Base-by-base conservation (phyloP, 306 rosid genomes). In the Gynostemma pentaphyllum region DNA sequence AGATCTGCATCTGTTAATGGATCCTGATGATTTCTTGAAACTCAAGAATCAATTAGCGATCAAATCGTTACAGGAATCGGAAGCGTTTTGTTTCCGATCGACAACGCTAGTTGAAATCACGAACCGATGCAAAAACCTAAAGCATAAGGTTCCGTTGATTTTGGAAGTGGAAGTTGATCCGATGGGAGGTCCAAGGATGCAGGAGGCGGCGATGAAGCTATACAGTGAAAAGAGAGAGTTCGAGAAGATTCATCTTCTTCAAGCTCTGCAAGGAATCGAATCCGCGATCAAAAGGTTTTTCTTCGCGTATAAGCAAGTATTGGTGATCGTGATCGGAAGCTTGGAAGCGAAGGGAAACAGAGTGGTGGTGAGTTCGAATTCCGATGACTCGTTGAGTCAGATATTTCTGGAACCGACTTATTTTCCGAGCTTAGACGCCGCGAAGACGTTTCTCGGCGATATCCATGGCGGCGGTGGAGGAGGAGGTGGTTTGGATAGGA, bases 341-440 rank as follows among this genome's bases (percentile, higher is more conserved):
- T 74, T 85, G 16, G 95, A 87, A 72, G 96, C 87, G 1, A 84
- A 72, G 30, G 94, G 88, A 13, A 90, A 87, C 85, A 81, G 83
- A 74, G 84, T 81, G 26, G 83, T 81, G 4, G 11, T 78, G 76
- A 66, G 76, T 52, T 71, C 74, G 3, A 88, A 76, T 14, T 77
- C 79, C 36, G 75, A 74, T n/a, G 96, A 90, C 79, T 72, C 88
- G 73, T 78, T 90, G 82, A 87, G 83, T 76, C 87, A 74, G 66
- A 73, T 90, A 53, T 90, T 81, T 45, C 70, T 87, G 9, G 91
- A 90, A 64, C 90, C 97, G 5, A 87, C 97, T 0, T 90, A 90
- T 47, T 90, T 83, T 52, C 97, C 97, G 28, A 90, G 97, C 34
- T 75, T 90, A 82, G 97, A 90, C 10, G 96, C 97, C 0, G 97